A percentile compares a stretch with the other conserved stretches of the same genome.
Evolutionary conservation across 2,329 filamentous ascomycete genomes (phyloP).

Genomic region (Sporothrix pallida): DNA sequence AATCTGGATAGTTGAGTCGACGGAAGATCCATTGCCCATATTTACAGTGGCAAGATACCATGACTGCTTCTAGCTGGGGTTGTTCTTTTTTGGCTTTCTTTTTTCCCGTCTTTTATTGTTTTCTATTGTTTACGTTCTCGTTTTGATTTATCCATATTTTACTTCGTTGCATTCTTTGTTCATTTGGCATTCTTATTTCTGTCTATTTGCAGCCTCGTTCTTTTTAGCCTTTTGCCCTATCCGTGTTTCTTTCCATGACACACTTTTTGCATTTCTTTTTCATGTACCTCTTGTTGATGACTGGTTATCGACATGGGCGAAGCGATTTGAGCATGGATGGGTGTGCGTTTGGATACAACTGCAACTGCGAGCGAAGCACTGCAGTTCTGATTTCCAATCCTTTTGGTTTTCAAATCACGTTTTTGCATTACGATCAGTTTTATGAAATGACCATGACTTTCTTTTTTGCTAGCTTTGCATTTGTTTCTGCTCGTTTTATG

Average conservation of each 20-base stretch:
- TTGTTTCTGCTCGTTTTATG: background rate
- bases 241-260: no score
- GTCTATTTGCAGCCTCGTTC: background rate
- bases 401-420: background rate
- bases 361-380: background rate
- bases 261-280: background rate
- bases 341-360: background rate
- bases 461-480: background rate
- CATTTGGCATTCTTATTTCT: background rate
- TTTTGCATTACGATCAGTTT: background rate
- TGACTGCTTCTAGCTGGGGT: background rate
- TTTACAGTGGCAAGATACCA: conserved; percentile 16
- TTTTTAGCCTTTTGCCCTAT: background rate
- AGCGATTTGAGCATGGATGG: background rate
- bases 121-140: background rate
- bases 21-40: background rate
- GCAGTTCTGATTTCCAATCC: background rate
- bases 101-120: background rate
- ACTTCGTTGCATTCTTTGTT: background rate
- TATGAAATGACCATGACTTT: conserved; percentile 10
- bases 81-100: background rate
- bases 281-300: background rate
- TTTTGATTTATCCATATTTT: conserved; percentile 2
- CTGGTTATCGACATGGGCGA: background rate
- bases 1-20: background rate